Conservation (phyloP, 2,329 filamentous ascomycete genomes). For the Drechslerella coelobrocha region DNA sequence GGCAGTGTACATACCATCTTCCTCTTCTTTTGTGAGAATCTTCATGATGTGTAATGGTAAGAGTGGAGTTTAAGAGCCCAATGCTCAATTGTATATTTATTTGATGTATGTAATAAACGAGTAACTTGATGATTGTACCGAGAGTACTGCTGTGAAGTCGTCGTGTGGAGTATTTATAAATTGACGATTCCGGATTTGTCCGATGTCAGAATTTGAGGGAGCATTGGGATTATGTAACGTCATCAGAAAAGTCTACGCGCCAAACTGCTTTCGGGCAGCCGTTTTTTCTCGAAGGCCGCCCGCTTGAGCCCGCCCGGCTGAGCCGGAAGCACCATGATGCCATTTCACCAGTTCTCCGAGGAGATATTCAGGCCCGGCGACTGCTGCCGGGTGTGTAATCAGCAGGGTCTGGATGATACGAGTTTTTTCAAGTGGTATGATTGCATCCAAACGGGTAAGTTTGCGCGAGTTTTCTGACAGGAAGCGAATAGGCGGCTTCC, state of each 20-base stretch:
- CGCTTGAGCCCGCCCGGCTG: slow-evolving; percentile 10
- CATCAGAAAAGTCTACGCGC: slow-evolving; percentile 12
- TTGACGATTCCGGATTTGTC: slow-evolving; percentile 27
- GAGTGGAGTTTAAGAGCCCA: not conserved
- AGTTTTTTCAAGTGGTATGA: no score
- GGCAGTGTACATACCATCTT: slow-evolving; percentile 65
- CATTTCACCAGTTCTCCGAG: slow-evolving; percentile 17
- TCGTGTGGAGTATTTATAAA: not conserved
- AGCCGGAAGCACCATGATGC: slow-evolving; percentile 49
- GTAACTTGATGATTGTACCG: no score
- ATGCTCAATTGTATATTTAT: no score
- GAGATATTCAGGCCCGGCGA: slow-evolving; percentile 14
- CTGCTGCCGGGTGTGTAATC: no score
- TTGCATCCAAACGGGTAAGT: no score
- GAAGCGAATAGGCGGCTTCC: no score
- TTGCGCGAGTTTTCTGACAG: no score
- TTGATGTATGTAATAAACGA: no score
- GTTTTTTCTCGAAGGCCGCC: slow-evolving; percentile 25
- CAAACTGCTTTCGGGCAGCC: slow-evolving; percentile 11
- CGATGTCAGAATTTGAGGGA: slow-evolving; percentile 2
- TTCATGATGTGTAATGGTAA: slow-evolving; percentile 71
- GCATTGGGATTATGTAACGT: slow-evolving; percentile 28
- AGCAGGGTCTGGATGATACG: no score
- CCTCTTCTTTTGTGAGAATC: slow-evolving; percentile 92
- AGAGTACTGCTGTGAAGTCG: no score